A percentile compares a stretch with the other conserved stretches of the same genome.
Conservation (phyloP, 257 asterid genomes). For the Solanum stenotomum region DNA sequence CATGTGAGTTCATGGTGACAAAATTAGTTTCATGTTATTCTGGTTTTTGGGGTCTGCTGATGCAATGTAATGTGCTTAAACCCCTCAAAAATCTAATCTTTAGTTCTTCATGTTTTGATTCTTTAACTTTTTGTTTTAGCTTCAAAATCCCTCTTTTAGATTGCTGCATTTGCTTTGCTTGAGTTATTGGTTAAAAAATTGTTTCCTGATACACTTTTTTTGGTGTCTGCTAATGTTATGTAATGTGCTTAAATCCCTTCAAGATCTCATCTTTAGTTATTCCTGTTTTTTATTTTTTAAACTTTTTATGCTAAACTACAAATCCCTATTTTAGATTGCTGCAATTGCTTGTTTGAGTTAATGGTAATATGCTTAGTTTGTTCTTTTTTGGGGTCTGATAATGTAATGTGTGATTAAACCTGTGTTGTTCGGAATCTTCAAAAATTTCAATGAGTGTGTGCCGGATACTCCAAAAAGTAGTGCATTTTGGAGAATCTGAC, state of each 20-base stretch:
- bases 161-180: background rate
- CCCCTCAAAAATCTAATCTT: slow-evolving; percentile 16
- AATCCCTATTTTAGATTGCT: background rate
- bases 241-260: background rate
- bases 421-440: background rate
- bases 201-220: background rate
- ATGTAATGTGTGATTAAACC: slow-evolving; percentile 23
- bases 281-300: background rate
- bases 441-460: background rate
- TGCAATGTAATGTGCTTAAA: slow-evolving; percentile 29
- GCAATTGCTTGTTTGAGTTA: background rate
- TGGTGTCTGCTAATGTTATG: background rate
- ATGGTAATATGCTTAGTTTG: background rate
- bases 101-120: background rate
- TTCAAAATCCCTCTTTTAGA: background rate
- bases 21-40: background rate
- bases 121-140: background rate
- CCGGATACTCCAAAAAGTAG: background rate
- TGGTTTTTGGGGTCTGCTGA: background rate
- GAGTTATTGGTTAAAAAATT: background rate
- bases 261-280: slow-evolving; percentile 39
- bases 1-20: background rate
- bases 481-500: background rate
- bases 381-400: background rate
- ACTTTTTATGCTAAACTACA: background rate